Percentiles rank a stretch among this genome's conserved stretches.
Evolutionary conservation across 2,329 filamentous ascomycete species (phyloP).

Genomic region (Colletotrichum sp.): DNA sequence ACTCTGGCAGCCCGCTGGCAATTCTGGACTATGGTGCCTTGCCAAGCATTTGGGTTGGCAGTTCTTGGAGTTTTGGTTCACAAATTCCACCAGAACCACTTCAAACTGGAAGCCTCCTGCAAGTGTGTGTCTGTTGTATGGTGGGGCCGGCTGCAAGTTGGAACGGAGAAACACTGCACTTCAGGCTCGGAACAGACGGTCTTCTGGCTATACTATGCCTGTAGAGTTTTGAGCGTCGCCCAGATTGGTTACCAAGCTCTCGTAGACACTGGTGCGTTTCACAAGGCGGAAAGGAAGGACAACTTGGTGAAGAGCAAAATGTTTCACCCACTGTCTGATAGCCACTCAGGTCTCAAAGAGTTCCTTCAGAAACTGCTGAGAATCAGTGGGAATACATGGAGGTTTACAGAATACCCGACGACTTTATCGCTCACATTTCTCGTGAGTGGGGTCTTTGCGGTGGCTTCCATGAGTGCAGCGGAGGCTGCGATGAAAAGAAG

Average conservation of each 20-base stretch:
- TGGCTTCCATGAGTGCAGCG: background rate
- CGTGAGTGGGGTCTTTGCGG: background rate
- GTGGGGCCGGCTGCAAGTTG: background rate
- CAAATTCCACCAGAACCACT: background rate
- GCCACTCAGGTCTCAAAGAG: accelerated
- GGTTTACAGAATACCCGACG: background rate
- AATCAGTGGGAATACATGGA: accelerated
- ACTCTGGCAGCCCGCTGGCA: background rate
- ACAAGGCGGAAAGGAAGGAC: background rate
- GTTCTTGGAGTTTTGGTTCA: background rate
- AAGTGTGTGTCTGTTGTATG: background rate
- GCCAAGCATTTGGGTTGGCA: background rate
- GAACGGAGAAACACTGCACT: too few species aligned
- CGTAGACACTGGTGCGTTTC: background rate
- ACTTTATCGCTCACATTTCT: background rate
- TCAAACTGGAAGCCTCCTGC: background rate
- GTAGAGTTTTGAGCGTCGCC: background rate
- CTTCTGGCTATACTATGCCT: background rate
- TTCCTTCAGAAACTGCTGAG: accelerated
- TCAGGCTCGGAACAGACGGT: background rate
- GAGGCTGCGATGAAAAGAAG: background rate
- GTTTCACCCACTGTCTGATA: background rate
- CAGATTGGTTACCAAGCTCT: background rate
- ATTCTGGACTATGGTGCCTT: background rate
- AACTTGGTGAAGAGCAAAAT: accelerated